These are phyloP conservation scores for Miamiensis avidus DNA, from an alignment of 169 alveolate species.

Conservation along the genomic window DNA sequence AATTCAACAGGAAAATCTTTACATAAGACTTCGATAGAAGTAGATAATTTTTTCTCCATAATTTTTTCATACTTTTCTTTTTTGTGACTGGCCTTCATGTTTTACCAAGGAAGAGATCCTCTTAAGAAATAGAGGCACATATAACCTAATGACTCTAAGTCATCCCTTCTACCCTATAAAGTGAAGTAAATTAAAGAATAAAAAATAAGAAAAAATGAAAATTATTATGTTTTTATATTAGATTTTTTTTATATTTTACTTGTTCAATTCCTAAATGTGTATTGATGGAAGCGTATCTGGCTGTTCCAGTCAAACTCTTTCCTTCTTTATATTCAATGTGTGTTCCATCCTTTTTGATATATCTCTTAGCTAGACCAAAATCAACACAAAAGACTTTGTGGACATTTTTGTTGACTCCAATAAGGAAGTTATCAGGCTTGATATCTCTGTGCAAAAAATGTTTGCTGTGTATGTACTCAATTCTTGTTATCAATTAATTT, in stretches of 20 bases:
- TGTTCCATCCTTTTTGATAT: constrained; percentile 44
- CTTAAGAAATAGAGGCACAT: constrained; percentile 44
- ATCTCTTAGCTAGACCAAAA: no score
- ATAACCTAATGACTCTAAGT: constrained; percentile 59
- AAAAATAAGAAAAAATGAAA: no score
- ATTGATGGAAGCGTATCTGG: constrained; percentile 51
- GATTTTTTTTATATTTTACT: no score
- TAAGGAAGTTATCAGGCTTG: constrained; percentile 77
- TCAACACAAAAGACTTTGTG: no score
- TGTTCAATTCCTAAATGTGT: constrained; percentile 56
- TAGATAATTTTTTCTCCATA: constrained; percentile 57
- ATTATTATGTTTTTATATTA: no score
- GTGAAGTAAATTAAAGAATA: no score
- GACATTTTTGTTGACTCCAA: constrained; percentile 60
- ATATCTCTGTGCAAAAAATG: constrained; percentile 78
- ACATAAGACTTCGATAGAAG: constrained; percentile 65
- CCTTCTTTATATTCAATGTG: constrained; percentile 47
- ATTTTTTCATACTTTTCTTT: constrained; percentile 54
- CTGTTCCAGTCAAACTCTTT: no score
- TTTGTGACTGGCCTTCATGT: constrained; percentile 40
- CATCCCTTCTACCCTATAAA: constrained; percentile 54
- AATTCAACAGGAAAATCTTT: constrained; percentile 66
- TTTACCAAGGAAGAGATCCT: constrained; percentile 57
- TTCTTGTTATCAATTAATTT: constrained; percentile 50
- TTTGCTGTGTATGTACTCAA: constrained; percentile 60